A percentile compares a stretch with the other conserved stretches of the same genome.
phyloP scores from a whole-genome alignment of 2,329 filamentous ascomycete genomes.

The Paracoccidioides brasiliensis region DNA sequence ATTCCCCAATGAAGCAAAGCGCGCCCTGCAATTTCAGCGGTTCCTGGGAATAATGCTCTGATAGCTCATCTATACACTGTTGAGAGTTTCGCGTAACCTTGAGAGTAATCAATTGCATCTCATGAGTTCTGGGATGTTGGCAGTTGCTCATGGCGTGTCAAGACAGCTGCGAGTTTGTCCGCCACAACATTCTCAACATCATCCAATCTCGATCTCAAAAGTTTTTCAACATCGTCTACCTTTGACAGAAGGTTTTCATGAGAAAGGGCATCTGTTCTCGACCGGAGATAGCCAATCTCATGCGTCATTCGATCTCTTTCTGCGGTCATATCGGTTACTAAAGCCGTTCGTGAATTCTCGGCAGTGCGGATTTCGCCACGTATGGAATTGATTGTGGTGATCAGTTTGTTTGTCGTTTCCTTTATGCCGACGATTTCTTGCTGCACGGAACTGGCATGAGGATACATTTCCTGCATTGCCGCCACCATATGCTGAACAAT shows the following conservation, averaged over 20 bases:
- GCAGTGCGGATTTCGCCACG: neutral
- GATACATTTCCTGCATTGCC: constrained; percentile 25
- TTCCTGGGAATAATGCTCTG: neutral
- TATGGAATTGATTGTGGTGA: neutral
- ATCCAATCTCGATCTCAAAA: neutral
- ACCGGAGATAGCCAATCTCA: neutral
- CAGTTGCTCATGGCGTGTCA: neutral
- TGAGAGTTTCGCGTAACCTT: neutral
- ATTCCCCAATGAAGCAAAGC: neutral
- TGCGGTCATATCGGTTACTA: neutral
- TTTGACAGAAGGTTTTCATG: neutral
- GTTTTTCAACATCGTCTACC: neutral
- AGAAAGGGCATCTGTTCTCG: neutral
- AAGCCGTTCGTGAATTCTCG: neutral
- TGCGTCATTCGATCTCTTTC: neutral
- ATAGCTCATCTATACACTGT: neutral
- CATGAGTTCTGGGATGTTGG: neutral
- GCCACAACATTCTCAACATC: constrained; percentile 11
- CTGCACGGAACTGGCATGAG: constrained; percentile 16
- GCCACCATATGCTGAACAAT: constrained; percentile 24
- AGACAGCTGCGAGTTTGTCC: neutral
- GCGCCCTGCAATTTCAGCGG: neutral
- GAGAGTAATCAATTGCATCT: neutral
- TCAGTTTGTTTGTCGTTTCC: constrained; percentile 7
- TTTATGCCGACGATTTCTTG: constrained; percentile 14